Conservation (phyloP, 2,329 filamentous ascomycete species). For the Epichloe amarillans region DNA sequence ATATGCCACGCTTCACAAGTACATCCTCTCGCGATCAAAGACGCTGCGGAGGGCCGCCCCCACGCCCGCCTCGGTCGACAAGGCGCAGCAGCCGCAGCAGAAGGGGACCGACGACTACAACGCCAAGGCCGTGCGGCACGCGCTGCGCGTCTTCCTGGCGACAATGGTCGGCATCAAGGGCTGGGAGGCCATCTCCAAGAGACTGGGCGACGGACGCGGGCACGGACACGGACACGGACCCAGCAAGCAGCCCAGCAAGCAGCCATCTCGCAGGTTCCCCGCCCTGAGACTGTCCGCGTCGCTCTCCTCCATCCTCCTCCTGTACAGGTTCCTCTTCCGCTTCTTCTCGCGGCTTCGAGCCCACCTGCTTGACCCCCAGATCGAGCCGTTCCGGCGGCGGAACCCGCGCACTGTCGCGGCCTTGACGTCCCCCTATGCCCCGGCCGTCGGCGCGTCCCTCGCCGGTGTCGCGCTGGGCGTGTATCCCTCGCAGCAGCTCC, state of each 20-base stretch:
- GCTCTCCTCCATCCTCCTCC: slow-evolving; percentile 70
- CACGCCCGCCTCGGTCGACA: slow-evolving; percentile 39
- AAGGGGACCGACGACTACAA: slow-evolving; percentile 51
- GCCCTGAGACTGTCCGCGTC: slow-evolving; percentile 70
- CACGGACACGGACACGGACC: background rate
- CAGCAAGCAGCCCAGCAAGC: slow-evolving; percentile 27
- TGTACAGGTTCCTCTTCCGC: slow-evolving; percentile 80
- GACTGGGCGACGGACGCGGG: slow-evolving; percentile 29
- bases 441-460: slow-evolving; percentile 78
- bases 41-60: slow-evolving; percentile 41
- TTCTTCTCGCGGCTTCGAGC: slow-evolving; percentile 72
- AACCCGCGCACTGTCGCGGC: slow-evolving; percentile 65
- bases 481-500: slow-evolving; percentile 50
- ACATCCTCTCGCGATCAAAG: slow-evolving; percentile 61
- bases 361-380: slow-evolving; percentile 69
- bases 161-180: slow-evolving; percentile 51
- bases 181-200: slow-evolving; percentile 39
- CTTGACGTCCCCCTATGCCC: slow-evolving; percentile 72
- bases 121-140: slow-evolving; percentile 55
- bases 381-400: slow-evolving; percentile 65
- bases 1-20: slow-evolving; percentile 73
- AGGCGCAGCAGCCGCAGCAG: slow-evolving; percentile 21
- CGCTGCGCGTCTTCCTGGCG: slow-evolving; percentile 54
- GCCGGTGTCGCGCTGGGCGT: slow-evolving; percentile 74
- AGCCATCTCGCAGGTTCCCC: slow-evolving; percentile 43